Percentiles rank a stretch among this genome's conserved stretches.
phyloP scores from a whole-genome alignment of 768 basidiomycete species.

The Butyriboletus loyo region DNA sequence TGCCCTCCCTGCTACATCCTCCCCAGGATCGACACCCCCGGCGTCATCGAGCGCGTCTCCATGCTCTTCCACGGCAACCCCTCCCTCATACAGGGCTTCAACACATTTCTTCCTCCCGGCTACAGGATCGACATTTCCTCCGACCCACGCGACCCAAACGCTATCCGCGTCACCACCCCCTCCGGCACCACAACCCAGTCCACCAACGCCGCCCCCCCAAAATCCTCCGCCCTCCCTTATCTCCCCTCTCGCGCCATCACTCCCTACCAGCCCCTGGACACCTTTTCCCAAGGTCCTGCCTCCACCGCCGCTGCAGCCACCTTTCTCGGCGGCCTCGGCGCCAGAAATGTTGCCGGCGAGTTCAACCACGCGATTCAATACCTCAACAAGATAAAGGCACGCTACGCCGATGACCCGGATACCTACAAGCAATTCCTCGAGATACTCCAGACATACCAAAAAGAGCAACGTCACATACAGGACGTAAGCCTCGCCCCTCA shows the following conservation, averaged over 20 bases:
- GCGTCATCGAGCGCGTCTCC: constrained; percentile 94
- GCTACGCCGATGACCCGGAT: constrained; percentile 85
- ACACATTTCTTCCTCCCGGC: constrained; percentile 92
- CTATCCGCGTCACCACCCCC: constrained; percentile 81
- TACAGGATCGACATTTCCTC: constrained; percentile 87
- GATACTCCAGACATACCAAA: constrained; percentile 84
- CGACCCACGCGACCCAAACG: constrained; percentile 66
- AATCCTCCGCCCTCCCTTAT: constrained; percentile 23
- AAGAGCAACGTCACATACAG: constrained; percentile 70
- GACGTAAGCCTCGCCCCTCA: constrained; percentile 49
- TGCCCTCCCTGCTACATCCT: constrained; percentile 7
- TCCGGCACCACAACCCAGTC: constrained; percentile 67
- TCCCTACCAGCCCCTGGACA: constrained; percentile 37
- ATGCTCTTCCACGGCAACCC: constrained; percentile 90
- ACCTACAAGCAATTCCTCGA: constrained; percentile 90
- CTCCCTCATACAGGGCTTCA: constrained; percentile 92
- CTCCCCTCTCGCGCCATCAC: constrained; percentile 52
- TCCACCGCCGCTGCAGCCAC: constrained; percentile 62
- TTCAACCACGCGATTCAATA: constrained; percentile 96
- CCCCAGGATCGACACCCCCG: constrained; percentile 90
- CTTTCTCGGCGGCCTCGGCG: constrained; percentile 58
- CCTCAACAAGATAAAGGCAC: constrained; percentile 96
- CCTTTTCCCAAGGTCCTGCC: constrained; percentile 46
- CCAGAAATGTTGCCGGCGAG: constrained; percentile 54
- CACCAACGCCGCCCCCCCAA: constrained; percentile 38